Percentiles rank a stretch among this genome's conserved stretches.
phyloP scores from a whole-genome alignment of 768 basidiomycete genomes.

The Fomitopsis pulvina region DNA sequence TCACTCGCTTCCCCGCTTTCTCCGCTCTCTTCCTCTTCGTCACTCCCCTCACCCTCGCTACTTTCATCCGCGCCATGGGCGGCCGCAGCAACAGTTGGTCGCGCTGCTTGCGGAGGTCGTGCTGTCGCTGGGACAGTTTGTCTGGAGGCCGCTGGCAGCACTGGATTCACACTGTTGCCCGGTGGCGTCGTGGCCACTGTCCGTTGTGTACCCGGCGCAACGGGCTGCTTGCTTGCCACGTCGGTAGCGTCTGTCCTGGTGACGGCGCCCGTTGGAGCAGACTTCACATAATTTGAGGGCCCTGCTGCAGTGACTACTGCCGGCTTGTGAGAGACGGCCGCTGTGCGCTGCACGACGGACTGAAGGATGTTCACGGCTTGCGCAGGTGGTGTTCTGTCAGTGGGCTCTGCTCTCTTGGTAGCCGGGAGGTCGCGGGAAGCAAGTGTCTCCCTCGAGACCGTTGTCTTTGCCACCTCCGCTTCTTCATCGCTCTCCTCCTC shows the following conservation, averaged over 20 bases:
- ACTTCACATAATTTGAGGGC: not conserved
- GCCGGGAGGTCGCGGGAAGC: not conserved
- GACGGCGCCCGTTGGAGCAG: not conserved
- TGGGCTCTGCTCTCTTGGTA: not conserved
- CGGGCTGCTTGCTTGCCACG: not conserved
- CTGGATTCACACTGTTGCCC: not conserved
- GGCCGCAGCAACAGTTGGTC: not conserved
- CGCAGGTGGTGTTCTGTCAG: not conserved
- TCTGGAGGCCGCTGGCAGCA: not conserved
- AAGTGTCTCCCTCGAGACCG: not conserved
- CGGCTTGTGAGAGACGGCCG: not conserved
- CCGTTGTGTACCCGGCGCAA: not conserved
- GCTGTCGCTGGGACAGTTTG: no score
- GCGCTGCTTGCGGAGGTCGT: not conserved
- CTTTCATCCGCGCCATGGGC: conserved; percentile 24
- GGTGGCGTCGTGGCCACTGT: not conserved
- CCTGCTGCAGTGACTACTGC: not conserved
- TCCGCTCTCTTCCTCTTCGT: conserved; percentile 10
- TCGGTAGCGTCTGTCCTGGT: not conserved
- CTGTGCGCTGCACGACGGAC: not conserved
- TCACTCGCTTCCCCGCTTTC: conserved; percentile 24
- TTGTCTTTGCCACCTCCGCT: not conserved
- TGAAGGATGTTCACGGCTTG: not conserved
- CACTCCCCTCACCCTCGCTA: not conserved
- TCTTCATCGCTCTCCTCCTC: conserved; percentile 4